These are phyloP conservation scores for Suhomyces bribrorum DNA, from an alignment of 1,139 yeast genomes.

Conservation along the genomic window DNA sequence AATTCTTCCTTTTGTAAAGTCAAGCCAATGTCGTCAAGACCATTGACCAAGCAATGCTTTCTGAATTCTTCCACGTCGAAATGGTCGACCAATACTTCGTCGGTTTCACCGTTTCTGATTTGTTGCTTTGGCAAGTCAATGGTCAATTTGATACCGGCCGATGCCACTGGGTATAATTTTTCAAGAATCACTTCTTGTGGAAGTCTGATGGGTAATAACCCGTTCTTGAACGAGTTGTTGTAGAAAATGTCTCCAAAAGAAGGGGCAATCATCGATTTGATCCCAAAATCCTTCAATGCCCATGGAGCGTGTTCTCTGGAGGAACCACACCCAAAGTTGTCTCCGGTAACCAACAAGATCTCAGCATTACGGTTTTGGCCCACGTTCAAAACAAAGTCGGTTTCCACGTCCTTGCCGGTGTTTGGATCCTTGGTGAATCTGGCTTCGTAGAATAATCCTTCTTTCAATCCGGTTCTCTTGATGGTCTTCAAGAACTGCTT, in stretches of 20 bases:
- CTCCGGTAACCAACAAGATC: slow-evolving; percentile 89
- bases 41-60: slow-evolving; percentile 91
- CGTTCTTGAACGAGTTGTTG: slow-evolving; percentile 95
- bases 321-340: slow-evolving; percentile 98
- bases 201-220: slow-evolving; percentile 85
- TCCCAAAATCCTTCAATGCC: slow-evolving; percentile 98
- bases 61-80: slow-evolving; percentile 90
- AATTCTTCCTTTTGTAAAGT: slow-evolving; percentile 85
- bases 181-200: slow-evolving; percentile 70
- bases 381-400: slow-evolving; percentile 86
- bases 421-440: slow-evolving; percentile 67
- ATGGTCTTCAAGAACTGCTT: slow-evolving; percentile 96
- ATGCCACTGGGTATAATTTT: slow-evolving; percentile 78
- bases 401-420: slow-evolving; percentile 73
- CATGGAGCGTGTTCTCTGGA: slow-evolving; percentile 99
- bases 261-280: slow-evolving; percentile 93
- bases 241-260: slow-evolving; percentile 97
- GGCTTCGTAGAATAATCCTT: slow-evolving; percentile 88
- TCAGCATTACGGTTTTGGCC: slow-evolving; percentile 79
- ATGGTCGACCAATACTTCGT: slow-evolving; percentile 72
- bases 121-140: slow-evolving; percentile 86
- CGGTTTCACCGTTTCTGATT: slow-evolving; percentile 65
- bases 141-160: slow-evolving; percentile 67
- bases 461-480: slow-evolving; percentile 89
- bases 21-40: slow-evolving; percentile 94